These are phyloP conservation scores for Volvox africanus DNA, from an alignment of 139 green algal species.

Conservation along the genomic window DNA sequence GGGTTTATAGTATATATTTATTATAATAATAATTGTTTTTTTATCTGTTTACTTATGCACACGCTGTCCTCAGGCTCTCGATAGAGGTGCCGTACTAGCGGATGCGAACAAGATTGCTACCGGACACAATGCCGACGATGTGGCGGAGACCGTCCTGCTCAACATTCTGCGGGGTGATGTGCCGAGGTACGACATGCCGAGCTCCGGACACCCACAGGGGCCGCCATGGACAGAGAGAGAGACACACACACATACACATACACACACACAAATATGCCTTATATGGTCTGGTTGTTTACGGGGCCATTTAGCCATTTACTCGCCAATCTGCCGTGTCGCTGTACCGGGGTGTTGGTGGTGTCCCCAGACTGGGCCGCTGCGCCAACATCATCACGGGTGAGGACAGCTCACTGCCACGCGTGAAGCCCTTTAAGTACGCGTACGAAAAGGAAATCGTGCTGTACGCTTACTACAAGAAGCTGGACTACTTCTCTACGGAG, in stretches of 20 bases:
- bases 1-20: too few relatives aligned
- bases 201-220: too few relatives aligned
- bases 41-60: too few relatives aligned
- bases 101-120: conserved; percentile 84
- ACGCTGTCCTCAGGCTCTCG: conserved; percentile 79
- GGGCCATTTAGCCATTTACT: too few relatives aligned
- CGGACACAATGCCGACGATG: conserved; percentile 97
- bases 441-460: conserved; percentile 99
- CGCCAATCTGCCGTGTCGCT: too few relatives aligned
- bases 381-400: conserved; percentile 88
- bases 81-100: conserved; percentile 85
- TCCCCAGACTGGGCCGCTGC: conserved; percentile 86
- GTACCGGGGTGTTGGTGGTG: too few relatives aligned
- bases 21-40: too few relatives aligned
- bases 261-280: too few relatives aligned
- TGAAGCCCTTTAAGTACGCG: conserved; percentile 97
- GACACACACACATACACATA: too few relatives aligned
- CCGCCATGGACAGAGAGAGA: too few relatives aligned
- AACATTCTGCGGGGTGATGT: conserved; percentile 95
- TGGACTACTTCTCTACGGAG: conserved; percentile 98
- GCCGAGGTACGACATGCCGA: conserved; percentile 64
- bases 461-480: conserved; percentile 98
- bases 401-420: conserved; percentile 84
- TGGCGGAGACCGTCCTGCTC: conserved; percentile 97
- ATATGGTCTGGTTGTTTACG: too few relatives aligned